Evolutionary conservation across 2,329 filamentous ascomycete genomes (phyloP), one percentile per base, ranked within the genome.

Genomic region (Berkeleyomyces basicola): DNA sequence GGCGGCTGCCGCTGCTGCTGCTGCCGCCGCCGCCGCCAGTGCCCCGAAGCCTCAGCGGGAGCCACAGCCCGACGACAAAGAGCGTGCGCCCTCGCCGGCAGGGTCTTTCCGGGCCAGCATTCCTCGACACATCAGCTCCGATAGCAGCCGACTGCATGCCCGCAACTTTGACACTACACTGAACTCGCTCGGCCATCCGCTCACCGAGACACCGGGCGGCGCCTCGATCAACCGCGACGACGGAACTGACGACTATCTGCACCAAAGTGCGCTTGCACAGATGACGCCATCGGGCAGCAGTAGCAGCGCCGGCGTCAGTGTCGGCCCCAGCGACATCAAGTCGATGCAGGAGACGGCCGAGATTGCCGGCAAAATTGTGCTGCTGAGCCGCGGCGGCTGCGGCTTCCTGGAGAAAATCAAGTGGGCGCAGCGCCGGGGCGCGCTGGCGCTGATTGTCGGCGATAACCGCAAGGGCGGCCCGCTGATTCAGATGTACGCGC

Each of bases 401-500:
- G 93, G 93, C 4, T 99, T 99, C 72, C 74, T 96, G 65, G 92
- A 97, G 71, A 99, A 99, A 74, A 90, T 93, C 66, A 92, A 95
- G 76, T 99, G 93, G 93, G 90, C 88, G 10, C 93, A 99, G 72
- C 82, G 90, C 65, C 83, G 93, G 70, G 93, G 93, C 33, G 93
- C 87, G 23, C 81, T 90, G 65, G 93, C 89, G 43, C 78, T 99
- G 65, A 95, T 99, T 67, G 91, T 99, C 2, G 93, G 93, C 36
- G 93, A 99, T 72, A 88, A 96, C 72, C 86, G 88, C 64, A 87
- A 88, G 65, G 92, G 92, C 53, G 91, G 90, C 3, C 87, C 87
- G 43, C 76, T 99, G 65, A 88, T 97, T 59, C 93, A 95, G 68
- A 99, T 99, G 93, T 97, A 96, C 72, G 93, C 93, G n/a, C 84